Evolutionary conservation across 441 rosid genomes (phyloP), one percentile per base, ranked within the genome.

Genomic region (Bocquillonia castaneifolia): DNA sequence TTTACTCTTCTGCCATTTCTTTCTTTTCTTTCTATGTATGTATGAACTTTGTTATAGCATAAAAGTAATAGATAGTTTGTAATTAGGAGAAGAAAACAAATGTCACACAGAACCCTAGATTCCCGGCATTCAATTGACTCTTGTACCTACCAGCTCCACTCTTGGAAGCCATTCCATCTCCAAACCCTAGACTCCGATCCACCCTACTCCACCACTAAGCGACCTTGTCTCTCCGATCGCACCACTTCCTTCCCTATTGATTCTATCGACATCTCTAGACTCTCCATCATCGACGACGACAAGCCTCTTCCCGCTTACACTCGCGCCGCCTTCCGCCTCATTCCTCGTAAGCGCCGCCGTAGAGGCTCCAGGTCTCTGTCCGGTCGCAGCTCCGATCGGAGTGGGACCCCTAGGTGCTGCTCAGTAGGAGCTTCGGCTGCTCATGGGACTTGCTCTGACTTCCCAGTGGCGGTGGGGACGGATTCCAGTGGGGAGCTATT

Each of bases 401-500:
- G 99, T 23, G 90, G 89, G 34, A 88, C 93, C 10, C 77, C 87
- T 42, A 81, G 87, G 72, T 88, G 98, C 74, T 85, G 99, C 70
- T 93, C 97, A 0, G 88, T 89, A 10, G 97, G 96, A 69, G 93
- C 93, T 25, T 80, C 91, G 8, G 89, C 86, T 10, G 91, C 90
- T 6, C 82, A 84, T 5, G 95, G 95, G 13, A 90, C 95, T 3
- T 90, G 97, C 78, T 94, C 99, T 23, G 99, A 94, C 76, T 84
- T 92, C 26, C 97, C 92, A n/a, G 75, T 90, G 68, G 93, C 90
- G 1, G 84, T 88, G 7, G 96, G 86, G 69, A 94, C 99, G 36
- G 99, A 94, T 78, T 94, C 99, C 22, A 94, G 99, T 52, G 99
- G 97, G 14, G 97, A 94, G 85, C 84, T 94, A 58, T 94, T 92